These are phyloP conservation scores for Exophiala phaeomuriformis DNA, from an alignment of 2,329 filamentous ascomycete species.

Conservation along the genomic window DNA sequence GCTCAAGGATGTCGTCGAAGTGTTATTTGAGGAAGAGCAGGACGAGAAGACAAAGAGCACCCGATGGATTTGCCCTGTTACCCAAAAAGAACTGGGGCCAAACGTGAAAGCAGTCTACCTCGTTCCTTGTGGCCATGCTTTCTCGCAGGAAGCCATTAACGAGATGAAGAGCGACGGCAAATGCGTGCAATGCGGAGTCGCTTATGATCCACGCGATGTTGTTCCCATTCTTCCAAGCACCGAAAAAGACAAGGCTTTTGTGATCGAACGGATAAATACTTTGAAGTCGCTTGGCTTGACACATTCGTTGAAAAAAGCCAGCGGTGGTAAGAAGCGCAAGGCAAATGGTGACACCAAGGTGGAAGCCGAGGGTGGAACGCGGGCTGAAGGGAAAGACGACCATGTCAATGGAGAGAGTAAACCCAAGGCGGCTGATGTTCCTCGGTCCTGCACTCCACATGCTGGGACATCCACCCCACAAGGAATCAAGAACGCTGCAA, in stretches of 20 bases:
- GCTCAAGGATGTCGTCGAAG: constrained; percentile 76
- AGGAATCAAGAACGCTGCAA: constrained; percentile 81
- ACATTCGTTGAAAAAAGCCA: constrained; percentile 78
- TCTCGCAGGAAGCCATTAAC: constrained; percentile 76
- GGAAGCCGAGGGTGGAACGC: not conserved
- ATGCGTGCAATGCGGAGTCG: constrained; percentile 62
- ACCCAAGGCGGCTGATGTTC: not conserved
- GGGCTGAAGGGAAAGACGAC: constrained; percentile 5
- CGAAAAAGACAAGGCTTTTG: constrained; percentile 60
- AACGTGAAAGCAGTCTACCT: constrained; percentile 75
- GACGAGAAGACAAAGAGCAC: constrained; percentile 39
- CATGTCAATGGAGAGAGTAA: constrained; percentile 7
- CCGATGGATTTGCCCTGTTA: constrained; percentile 74
- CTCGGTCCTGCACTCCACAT: constrained; percentile 19
- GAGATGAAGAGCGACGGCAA: constrained; percentile 60
- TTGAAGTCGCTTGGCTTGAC: constrained; percentile 66
- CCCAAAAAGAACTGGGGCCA: constrained; percentile 75
- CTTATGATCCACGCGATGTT: constrained; percentile 64
- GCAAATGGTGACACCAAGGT: constrained; percentile 49
- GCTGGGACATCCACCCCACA: constrained; percentile 34
- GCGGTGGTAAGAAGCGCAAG: constrained; percentile 63
- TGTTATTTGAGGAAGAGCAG: constrained; percentile 60
- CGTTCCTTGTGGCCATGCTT: constrained; percentile 91
- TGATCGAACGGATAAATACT: constrained; percentile 60
- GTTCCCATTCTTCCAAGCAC: constrained; percentile 72